A percentile compares a stretch with the other conserved stretches of the same genome.
phyloP scores from a whole-genome alignment of 2,329 filamentous ascomycete genomes.

The Claviceps sp. region DNA sequence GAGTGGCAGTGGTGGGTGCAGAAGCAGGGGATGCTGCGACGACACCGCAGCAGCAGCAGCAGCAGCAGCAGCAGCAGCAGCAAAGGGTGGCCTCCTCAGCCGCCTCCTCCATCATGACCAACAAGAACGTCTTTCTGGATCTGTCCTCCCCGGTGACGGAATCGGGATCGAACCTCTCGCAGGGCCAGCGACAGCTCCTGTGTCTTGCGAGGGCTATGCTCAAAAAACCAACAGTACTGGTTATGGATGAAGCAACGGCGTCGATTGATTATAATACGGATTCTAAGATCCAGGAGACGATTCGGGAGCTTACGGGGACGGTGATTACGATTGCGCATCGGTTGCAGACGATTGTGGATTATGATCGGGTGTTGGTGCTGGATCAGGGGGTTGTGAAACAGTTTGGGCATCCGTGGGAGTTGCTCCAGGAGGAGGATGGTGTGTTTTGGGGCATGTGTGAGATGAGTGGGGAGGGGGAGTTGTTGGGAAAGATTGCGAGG shows the following conservation, averaged over 20 bases:
- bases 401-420: slow-evolving; percentile 76
- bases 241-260: slow-evolving; percentile 98
- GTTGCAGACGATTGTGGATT: slow-evolving; percentile 92
- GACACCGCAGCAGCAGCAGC: too few species aligned
- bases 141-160: slow-evolving; percentile 73
- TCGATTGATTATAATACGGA: slow-evolving; percentile 96
- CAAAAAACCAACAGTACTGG: slow-evolving; percentile 80
- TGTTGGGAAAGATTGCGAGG: slow-evolving; percentile 39
- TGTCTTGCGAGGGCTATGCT: slow-evolving; percentile 88
- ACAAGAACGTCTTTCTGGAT: slow-evolving; percentile 91
- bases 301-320: slow-evolving; percentile 83
- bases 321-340: slow-evolving; percentile 95
- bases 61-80: not conserved
- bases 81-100: slow-evolving; percentile 10
- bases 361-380: slow-evolving; percentile 90
- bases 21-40: too few species aligned
- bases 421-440: slow-evolving; percentile 59
- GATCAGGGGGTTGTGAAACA: slow-evolving; percentile 82
- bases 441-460: slow-evolving; percentile 52
- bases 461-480: slow-evolving; percentile 44
- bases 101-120: slow-evolving; percentile 39
- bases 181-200: slow-evolving; percentile 88
- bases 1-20: slow-evolving; percentile 4
- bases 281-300: slow-evolving; percentile 88
- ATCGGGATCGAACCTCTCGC: slow-evolving; percentile 86